Percentiles rank a stretch among this genome's conserved stretches.
phyloP scores from a whole-genome alignment of 768 basidiomycete species.

The Suillus alpinus region DNA sequence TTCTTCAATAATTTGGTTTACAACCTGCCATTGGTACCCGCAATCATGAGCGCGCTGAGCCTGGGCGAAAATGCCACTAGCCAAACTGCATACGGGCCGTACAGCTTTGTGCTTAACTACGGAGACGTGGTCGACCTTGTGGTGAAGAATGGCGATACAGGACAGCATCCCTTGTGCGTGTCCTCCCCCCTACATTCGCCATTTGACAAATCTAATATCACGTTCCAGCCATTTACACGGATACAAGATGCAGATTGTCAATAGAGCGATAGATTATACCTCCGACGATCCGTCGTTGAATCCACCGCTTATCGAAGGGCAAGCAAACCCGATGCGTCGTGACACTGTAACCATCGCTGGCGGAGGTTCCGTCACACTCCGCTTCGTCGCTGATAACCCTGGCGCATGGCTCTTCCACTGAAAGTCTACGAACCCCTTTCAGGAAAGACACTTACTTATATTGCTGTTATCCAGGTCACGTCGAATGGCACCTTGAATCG shows the following conservation, averaged over 20 bases:
- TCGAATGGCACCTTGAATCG: constrained; percentile 81
- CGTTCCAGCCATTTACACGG: constrained; percentile 83
- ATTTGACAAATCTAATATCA: background rate
- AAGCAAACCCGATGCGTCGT: constrained; percentile 86
- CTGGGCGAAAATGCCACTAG: constrained; percentile 72
- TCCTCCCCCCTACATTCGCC: constrained; percentile 1
- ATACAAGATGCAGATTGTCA: constrained; percentile 81
- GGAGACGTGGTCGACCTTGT: constrained; percentile 77
- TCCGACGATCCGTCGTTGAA: constrained; percentile 75
- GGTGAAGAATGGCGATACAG: constrained; percentile 66
- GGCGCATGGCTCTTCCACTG: constrained; percentile 88
- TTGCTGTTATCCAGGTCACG: constrained; percentile 51
- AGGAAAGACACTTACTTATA: background rate
- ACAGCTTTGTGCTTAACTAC: constrained; percentile 72
- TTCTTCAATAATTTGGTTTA: constrained; percentile 71
- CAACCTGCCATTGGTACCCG: constrained; percentile 69
- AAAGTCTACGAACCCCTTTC: constrained; percentile 31
- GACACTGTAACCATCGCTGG: constrained; percentile 83
- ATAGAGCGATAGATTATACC: constrained; percentile 65
- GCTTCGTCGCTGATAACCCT: constrained; percentile 87
- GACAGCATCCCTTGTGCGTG: constrained; percentile 82
- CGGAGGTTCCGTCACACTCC: constrained; percentile 64
- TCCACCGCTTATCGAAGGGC: constrained; percentile 74
- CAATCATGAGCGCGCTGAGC: constrained; percentile 71
- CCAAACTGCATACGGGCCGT: constrained; percentile 73